Evolutionary conservation across 2,329 filamentous ascomycete species (phyloP), one percentile per base, ranked within the genome.

Genomic region (Cladosporium sp.): DNA sequence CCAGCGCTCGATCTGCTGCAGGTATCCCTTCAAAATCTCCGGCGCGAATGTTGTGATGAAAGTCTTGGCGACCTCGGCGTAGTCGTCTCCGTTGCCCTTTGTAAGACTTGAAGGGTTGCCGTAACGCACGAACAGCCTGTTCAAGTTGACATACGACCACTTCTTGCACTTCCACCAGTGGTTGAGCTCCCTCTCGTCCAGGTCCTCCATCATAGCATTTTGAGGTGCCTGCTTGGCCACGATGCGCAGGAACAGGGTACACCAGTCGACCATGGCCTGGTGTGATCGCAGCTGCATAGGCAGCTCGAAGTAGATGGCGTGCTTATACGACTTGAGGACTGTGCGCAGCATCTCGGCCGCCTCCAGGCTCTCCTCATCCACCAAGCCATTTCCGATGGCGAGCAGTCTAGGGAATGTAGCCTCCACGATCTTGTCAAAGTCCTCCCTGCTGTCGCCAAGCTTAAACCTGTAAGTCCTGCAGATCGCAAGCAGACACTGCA

Each of bases 131-230:
- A 95, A 99, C 21, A 99, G 86, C 68, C 95, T 88, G 81, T 99
- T 99, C 72, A 99, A 81, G 79, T 98, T 98, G 75, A 95, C 96
- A 79, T 97, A 99, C 16, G 94, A 91, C 95, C 95, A 98, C 80
- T 99, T 99, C 88, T 98, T 98, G 69, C 93, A 91, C 83, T 98
- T 99, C 94, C 94, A 99, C 94, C 95, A 99, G 78, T 97, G 93
- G 76, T 97, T 93, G 73, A 90, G 87, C 79, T 98, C 95, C 65
- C 95, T 88, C 75, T 98, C 94, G 66, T 92, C 88, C 61, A 90
- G 81, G 67, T 91, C 91, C 67, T 96, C 92, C 65, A 84, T 79
- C 85, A 98, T 89, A 39, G 93, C 90, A 71, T 85, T 88, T 64
- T 90, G 85, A 5, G 95, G 95, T 39, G 91, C 88, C 25, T 89